Evolutionary conservation across 768 basidiomycete species (phyloP).

Genomic region (Crucibulum laeve): DNA sequence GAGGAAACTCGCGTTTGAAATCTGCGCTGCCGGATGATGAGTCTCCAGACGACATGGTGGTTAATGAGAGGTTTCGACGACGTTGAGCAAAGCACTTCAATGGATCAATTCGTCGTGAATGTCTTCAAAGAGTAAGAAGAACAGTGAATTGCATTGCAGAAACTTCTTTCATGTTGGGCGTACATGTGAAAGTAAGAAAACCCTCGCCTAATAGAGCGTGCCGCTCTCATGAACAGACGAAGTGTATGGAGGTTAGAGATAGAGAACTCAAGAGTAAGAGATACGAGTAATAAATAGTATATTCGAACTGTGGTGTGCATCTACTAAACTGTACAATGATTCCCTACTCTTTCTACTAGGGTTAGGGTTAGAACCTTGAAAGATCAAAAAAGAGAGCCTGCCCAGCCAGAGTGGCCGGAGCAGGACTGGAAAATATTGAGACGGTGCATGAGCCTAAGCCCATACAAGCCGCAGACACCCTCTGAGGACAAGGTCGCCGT

Average conservation of each 20-base stretch:
- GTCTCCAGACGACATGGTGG: not conserved
- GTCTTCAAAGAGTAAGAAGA: not conserved
- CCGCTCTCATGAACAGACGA: no score
- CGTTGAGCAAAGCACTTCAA: not conserved
- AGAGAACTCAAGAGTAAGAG: no score
- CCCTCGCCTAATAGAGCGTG: no score
- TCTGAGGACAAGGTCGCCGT: conserved; percentile 59
- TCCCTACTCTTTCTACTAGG: no score
- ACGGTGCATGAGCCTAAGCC: conserved; percentile 70
- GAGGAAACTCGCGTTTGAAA: conserved; percentile 47
- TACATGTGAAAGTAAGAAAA: no score
- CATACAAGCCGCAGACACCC: conserved; percentile 51
- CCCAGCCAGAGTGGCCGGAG: conserved; percentile 56
- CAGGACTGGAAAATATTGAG: conserved; percentile 72
- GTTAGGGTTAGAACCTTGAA: no score
- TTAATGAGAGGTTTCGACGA: no score
- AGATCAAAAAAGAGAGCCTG: conserved; percentile 38
- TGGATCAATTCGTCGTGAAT: not conserved
- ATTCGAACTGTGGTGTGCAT: no score
- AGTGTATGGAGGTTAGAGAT: no score
- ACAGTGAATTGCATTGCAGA: not conserved
- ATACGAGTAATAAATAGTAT: no score
- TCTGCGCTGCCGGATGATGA: not conserved
- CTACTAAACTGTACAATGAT: no score
- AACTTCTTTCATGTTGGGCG: no score